Percentiles rank a stretch among this genome's conserved stretches.
Evolutionary conservation across 768 basidiomycete genomes (phyloP).

Genomic region (Phlegmacium glaucopus): DNA sequence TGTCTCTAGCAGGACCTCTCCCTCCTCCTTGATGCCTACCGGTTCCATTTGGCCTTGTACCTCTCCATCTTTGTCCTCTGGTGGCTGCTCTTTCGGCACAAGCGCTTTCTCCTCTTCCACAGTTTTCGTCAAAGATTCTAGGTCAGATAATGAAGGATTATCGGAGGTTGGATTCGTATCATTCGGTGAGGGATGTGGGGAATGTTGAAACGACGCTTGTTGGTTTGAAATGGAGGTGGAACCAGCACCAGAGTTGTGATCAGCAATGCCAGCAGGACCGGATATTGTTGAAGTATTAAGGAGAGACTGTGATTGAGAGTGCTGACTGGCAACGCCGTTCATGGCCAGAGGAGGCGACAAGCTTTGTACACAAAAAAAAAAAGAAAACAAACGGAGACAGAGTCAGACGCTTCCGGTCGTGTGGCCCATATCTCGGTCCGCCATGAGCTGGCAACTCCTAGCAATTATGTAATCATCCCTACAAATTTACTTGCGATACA

Average conservation of each 20-base stretch:
- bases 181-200: constrained; percentile 8
- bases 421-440: constrained; percentile 1
- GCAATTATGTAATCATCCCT: constrained; percentile 20
- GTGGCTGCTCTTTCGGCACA: neutral
- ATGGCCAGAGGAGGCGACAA: constrained; percentile 34
- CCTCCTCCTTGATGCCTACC: constrained; percentile 33
- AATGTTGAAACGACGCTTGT: constrained; percentile 17
- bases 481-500: constrained; percentile 11
- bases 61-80: constrained; percentile 6
- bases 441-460: neutral
- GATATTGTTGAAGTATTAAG: constrained; percentile 22
- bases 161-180: constrained; percentile 12
- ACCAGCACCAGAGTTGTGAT: constrained; percentile 26
- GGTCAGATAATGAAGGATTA: constrained; percentile 5
- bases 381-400: constrained; percentile 26
- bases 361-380: constrained; percentile 20
- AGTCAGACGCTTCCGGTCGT: constrained; percentile 12
- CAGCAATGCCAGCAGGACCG: constrained; percentile 21
- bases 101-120: constrained; percentile 8
- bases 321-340: constrained; percentile 38
- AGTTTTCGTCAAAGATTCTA: constrained; percentile 3
- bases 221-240: constrained; percentile 18
- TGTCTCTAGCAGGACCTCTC: constrained; percentile 29
- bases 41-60: constrained; percentile 19
- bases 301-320: constrained; percentile 26